These are phyloP conservation scores for Neocallimastix lanati DNA, from an alignment of 192 early-diverging fungal genomes.

Conservation along the genomic window DNA sequence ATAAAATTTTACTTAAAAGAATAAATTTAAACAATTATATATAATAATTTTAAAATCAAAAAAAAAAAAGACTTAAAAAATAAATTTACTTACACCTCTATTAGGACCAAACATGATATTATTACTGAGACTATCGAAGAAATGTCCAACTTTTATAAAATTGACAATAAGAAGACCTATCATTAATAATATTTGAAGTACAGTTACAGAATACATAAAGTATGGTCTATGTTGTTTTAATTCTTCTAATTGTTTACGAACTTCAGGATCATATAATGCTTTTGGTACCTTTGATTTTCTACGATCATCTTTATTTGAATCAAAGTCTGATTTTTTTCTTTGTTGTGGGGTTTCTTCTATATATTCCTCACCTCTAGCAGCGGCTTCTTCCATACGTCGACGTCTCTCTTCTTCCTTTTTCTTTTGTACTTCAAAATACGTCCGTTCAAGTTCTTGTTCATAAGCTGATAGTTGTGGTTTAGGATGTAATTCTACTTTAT, in stretches of 20 bases:
- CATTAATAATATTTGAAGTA: constrained; percentile 13
- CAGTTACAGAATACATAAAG: constrained; percentile 19
- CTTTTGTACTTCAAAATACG: not conserved
- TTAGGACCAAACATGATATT: not conserved
- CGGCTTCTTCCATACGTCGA: not conserved
- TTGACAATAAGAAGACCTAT: constrained; percentile 1
- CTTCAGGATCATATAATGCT: constrained; percentile 20
- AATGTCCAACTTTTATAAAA: not conserved
- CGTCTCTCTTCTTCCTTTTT: not conserved
- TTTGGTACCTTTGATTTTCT: constrained; percentile 5
- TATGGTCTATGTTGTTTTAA: constrained; percentile 21
- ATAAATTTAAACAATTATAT: no score
- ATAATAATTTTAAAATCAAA: no score
- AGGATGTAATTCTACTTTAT: no score
- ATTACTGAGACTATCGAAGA: not conserved
- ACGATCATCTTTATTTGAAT: not conserved
- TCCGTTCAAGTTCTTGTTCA: not conserved
- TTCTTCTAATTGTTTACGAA: constrained; percentile 15
- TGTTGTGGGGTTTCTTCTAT: not conserved
- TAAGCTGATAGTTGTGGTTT: not conserved
- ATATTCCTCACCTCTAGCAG: not conserved
- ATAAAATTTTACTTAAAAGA: no score
- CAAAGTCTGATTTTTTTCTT: no score
- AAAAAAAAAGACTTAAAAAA: no score
- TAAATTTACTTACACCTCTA: not conserved